Evolutionary conservation across 2,329 filamentous ascomycete species (phyloP), one percentile per base, ranked within the genome.

Genomic region (Talaromyces marneffei): DNA sequence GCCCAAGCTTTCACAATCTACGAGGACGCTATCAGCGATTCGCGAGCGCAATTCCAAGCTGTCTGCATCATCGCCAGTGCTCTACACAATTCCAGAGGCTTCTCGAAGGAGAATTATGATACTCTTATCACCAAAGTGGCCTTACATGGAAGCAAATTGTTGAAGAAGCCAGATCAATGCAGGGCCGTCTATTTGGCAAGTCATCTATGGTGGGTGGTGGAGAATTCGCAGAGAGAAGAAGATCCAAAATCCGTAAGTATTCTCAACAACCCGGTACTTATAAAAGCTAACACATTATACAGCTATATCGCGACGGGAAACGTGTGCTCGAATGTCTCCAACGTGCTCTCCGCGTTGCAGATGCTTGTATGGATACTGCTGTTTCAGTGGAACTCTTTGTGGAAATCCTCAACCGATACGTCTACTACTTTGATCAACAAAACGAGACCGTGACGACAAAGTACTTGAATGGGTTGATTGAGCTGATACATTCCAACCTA

Each of bases 341-440:
- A 76, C 89, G 94, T 60, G 94, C 94, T 10, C 86, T 99, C 9
- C 88, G 95, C 37, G 95, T 99, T 29, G 95, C 94, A 2, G 94
- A 99, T 76, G 95, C 94, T 6, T 99, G 94, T 79, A 99, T 99
- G 94, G 95, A 99, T 76, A 94, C 92, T 7, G 91, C 92, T 6
- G 92, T 97, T 3, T 97, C 92, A 2, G 94, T 99, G 52, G 95
- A 99, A 77, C 83, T 99, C 54, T 99, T 99, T 77, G 93, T 99
- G 61, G 94, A 99, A 78, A 99, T 99, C 65, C 80, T 99, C 60
- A 97, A 99, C 75, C 87, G 94, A 75, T 99, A 99, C 74, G 92
- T 97, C 58, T 99, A 99, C 77, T 99, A 97, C 80, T 99, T 97
- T 79, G 94, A 99, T 76, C 93, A 99, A 75, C 91, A 96, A 73